Base-by-base conservation (phyloP, 306 rosid species). In the Corylus americana region DNA sequence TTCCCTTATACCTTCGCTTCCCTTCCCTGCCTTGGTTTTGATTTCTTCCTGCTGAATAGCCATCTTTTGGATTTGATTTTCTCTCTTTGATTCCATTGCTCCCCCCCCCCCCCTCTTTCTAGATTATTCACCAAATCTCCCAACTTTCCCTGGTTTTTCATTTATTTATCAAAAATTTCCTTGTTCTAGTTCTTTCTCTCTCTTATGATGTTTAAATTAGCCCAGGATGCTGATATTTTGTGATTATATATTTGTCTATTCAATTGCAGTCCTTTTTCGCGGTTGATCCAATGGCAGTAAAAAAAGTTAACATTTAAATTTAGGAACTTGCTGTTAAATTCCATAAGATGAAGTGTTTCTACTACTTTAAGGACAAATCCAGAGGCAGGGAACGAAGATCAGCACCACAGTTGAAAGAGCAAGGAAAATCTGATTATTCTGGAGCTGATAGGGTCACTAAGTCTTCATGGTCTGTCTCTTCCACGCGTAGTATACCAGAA, bases 401-500 rank as follows among this genome's bases (percentile, higher is more conserved):
- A 25, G 96, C 97, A 22, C 91, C 97, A 39, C 96, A 86, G 77
- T 80, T 89, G 77, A 84, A 90, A 76, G 83, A 55, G 74, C 80
- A 84, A 66, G 79, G 31, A 72, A 78, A 82, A 66, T 83, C 89
- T 17, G 79, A 84, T 13, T 81, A 59, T 71, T 89, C 93, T 2
- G 92, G 83, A 9, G 44, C 71, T 55, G 85, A 86, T 35, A 80
- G 83, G 80, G 85, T 80, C 27, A 72, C 82, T 7, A 86, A 87
- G 82, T 91, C 98, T 35, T 81, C 89, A 27, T 75, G 91, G 61
- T 84, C 96, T 0, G 75, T 77, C 18, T 70, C 80, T 48, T 92
- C 97, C 5, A 85, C 90, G 0, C 90, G 96, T 1, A 88, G 97
- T 45, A 87, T 94, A 80, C 97, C 91, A 0, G 88, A 94, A 83